Percentiles rank a stretch among this genome's conserved stretches.
Evolutionary conservation across 148 eudicot genomes (phyloP).

Genomic region (Persicaria maculosa): DNA sequence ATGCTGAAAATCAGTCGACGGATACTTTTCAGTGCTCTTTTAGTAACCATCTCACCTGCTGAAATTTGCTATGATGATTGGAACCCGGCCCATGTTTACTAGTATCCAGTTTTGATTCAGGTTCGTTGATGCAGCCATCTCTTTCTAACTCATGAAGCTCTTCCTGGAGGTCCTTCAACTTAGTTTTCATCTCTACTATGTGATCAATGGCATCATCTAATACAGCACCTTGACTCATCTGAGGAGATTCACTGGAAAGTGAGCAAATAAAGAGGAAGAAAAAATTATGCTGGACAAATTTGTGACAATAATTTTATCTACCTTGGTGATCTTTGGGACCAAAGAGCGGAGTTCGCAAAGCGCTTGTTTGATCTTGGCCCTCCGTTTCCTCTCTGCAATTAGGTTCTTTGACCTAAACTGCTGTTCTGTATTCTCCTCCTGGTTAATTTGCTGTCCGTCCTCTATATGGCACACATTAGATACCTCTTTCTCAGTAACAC

Average conservation of each 20-base stretch:
- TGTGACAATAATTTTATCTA: conserved; percentile 11
- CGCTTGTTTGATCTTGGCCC: conserved; percentile 45
- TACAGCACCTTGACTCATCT: conserved; percentile 71
- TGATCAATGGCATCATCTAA: conserved; percentile 73
- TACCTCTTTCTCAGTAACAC: neutral
- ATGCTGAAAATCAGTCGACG: neutral
- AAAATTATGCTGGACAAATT: neutral
- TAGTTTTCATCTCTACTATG: conserved; percentile 49
- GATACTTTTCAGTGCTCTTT: neutral
- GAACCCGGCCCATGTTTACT: neutral
- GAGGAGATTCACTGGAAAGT: neutral
- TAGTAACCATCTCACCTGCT: neutral
- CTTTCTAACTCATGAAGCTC: conserved; percentile 38
- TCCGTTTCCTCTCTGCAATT: conserved; percentile 45
- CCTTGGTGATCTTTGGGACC: conserved; percentile 91
- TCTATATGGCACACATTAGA: conserved; percentile 15
- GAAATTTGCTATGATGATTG: neutral
- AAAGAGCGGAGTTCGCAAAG: conserved; percentile 47
- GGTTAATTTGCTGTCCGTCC: conserved; percentile 18
- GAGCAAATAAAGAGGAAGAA: neutral
- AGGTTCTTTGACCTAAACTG: conserved; percentile 51
- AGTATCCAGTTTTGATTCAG: conserved; percentile 1
- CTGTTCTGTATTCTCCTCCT: conserved; percentile 19
- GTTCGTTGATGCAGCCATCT: conserved; percentile 19
- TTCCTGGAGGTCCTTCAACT: conserved; percentile 24